These are phyloP conservation scores for Coemansia reversa DNA, from an alignment of 192 early-diverging fungal genomes.

Conservation along the genomic window DNA sequence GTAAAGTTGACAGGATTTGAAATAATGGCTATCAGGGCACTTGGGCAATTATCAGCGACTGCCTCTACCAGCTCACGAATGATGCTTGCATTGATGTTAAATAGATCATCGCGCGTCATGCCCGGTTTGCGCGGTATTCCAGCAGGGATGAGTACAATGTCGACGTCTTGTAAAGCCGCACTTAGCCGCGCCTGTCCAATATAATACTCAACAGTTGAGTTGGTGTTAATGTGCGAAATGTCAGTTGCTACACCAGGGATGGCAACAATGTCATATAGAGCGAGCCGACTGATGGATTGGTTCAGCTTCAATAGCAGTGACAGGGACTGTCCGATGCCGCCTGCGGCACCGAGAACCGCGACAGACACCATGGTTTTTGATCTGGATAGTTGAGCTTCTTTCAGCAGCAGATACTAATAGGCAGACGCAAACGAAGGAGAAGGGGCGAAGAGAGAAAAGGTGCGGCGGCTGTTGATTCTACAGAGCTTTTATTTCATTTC, in stretches of 20 bases:
- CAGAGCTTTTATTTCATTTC: no score
- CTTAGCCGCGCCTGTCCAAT: conserved; percentile 61
- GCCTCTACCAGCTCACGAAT: conserved; percentile 74
- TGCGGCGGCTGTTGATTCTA: no score
- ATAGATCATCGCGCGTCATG: conserved; percentile 97
- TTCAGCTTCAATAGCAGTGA: conserved; percentile 92
- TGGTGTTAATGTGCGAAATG: conserved; percentile 87
- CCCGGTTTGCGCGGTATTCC: conserved; percentile 99
- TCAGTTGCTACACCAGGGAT: conserved; percentile 95
- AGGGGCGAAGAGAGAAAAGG: no score
- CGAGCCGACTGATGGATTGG: conserved; percentile 74
- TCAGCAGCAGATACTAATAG: no score
- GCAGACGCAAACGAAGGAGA: no score
- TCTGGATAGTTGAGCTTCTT: no score
- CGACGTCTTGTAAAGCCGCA: conserved; percentile 64
- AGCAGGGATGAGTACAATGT: conserved; percentile 91
- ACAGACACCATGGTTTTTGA: conserved; percentile 25
- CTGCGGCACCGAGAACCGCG: conserved; percentile 74
- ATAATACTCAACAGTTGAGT: conserved; percentile 57
- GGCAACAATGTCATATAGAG: conserved; percentile 93
- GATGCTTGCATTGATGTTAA: conserved; percentile 95
- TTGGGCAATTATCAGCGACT: conserved; percentile 73
- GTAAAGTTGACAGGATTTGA: conserved; percentile 95
- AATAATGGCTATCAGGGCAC: conserved; percentile 81
- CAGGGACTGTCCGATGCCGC: conserved; percentile 97